Evolutionary conservation across 176 grass and related monocot species (phyloP).

Genomic region (Phoenix roebelenii): DNA sequence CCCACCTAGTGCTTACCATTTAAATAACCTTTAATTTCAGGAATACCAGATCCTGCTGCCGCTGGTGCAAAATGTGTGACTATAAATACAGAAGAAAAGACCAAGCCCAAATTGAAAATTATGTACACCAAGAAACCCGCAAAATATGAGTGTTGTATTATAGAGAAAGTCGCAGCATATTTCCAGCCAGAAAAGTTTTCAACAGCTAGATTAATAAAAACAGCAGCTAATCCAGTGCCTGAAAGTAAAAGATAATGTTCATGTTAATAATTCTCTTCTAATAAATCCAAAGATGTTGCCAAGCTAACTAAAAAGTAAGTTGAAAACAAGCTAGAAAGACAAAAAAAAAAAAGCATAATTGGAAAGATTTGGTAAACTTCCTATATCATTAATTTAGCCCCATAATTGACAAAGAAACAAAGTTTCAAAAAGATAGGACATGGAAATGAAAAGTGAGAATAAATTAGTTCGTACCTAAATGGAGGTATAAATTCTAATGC

Average conservation of each 20-base stretch:
- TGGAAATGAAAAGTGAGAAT: no score
- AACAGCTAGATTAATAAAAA: conserved; percentile 96
- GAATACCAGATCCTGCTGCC: conserved; percentile 97
- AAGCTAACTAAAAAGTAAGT: no score
- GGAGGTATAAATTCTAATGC: no score
- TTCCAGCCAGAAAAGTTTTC: conserved; percentile 99
- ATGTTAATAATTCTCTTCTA: conserved; percentile 3
- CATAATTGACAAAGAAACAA: no score
- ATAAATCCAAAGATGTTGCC: not conserved
- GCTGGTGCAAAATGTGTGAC: conserved; percentile 88
- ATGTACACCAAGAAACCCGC: conserved; percentile 80
- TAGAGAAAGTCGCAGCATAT: conserved; percentile 79
- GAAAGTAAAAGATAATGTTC: conserved; percentile 20
- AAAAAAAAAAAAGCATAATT: no score
- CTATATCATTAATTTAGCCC: no score
- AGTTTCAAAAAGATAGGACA: no score
- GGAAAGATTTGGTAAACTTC: no score
- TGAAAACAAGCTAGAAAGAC: no score
- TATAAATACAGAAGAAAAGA: conserved; percentile 89
- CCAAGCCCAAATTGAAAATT: conserved; percentile 73
- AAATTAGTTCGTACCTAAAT: no score
- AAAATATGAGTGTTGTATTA: conserved; percentile 97
- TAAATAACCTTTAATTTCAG: conserved; percentile 98
- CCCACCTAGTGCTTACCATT: conserved; percentile 49
- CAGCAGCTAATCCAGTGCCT: conserved; percentile 97